These are phyloP conservation scores for Geotrichum australiense DNA, from an alignment of 1,139 yeast genomes.

Conservation along the genomic window DNA sequence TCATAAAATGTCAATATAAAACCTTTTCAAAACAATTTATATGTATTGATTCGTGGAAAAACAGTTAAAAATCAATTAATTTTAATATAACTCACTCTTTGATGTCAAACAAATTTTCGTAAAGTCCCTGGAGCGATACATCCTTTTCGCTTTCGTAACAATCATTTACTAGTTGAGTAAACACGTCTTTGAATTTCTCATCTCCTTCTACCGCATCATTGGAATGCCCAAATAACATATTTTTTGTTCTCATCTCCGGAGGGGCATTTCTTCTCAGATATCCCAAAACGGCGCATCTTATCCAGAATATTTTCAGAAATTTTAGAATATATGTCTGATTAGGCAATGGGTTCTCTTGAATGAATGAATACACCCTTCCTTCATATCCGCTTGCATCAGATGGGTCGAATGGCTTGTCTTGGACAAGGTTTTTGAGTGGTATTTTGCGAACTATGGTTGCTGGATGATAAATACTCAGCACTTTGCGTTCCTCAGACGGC, in stretches of 20 bases:
- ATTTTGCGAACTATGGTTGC: conserved; percentile 8
- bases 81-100: conserved; percentile 1
- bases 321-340: conserved; percentile 6
- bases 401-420: not conserved
- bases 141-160: conserved; percentile 7
- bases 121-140: conserved; percentile 7
- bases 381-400: not conserved
- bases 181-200: conserved; percentile 7
- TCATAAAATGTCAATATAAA: not conserved
- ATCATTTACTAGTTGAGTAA: conserved; percentile 8
- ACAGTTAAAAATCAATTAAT: not conserved
- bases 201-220: conserved; percentile 7
- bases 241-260: not conserved
- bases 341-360: conserved; percentile 3
- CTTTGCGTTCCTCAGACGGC: too few relatives aligned
- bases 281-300: conserved; percentile 16
- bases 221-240: not conserved
- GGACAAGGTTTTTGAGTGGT: not conserved
- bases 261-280: conserved; percentile 11
- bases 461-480: conserved; percentile 9
- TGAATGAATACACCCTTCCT: not conserved
- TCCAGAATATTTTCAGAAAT: conserved; percentile 16
- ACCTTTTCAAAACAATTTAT: not conserved
- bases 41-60: not conserved
- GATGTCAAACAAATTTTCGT: conserved; percentile 5